These are phyloP conservation scores for Lepiota subincarnata DNA, from an alignment of 768 basidiomycete species.

Conservation along the genomic window DNA sequence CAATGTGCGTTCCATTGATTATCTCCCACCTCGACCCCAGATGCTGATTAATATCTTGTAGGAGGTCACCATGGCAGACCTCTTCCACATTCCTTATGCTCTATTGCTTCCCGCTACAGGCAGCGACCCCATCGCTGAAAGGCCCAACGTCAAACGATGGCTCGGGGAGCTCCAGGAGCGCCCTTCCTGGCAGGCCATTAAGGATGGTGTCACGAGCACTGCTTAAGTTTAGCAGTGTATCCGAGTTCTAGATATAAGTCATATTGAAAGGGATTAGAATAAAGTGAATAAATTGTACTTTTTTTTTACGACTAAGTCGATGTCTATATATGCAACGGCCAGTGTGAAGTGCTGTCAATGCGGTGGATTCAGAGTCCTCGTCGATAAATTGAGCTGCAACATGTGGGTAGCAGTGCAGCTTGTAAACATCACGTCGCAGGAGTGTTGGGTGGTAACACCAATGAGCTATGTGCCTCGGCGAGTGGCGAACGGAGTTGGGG, in stretches of 20 bases:
- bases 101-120: conserved; percentile 18
- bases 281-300: too few relatives aligned
- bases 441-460: too few relatives aligned
- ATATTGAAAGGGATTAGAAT: neutral
- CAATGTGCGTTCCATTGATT: conserved; percentile 31
- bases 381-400: too few relatives aligned
- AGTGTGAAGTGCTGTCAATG: too few relatives aligned
- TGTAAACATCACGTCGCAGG: too few relatives aligned
- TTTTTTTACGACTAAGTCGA: too few relatives aligned
- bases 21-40: neutral
- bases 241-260: neutral
- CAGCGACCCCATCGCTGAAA: conserved; percentile 25
- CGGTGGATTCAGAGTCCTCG: too few relatives aligned
- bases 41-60: conserved; percentile 2
- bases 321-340: too few relatives aligned
- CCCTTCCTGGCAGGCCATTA: conserved; percentile 45
- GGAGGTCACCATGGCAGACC: conserved; percentile 51
- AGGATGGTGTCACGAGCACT: conserved; percentile 28
- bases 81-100: conserved; percentile 50
- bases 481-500: too few relatives aligned
- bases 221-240: neutral
- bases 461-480: too few relatives aligned
- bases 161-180: conserved; percentile 33
- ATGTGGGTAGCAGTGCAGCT: too few relatives aligned
- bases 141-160: conserved; percentile 42